Evolutionary conservation across 1,284 basidiomycete genomes (phyloP), one percentile per base, ranked within the genome.

Genomic region (Ganoderma multipileum): DNA sequence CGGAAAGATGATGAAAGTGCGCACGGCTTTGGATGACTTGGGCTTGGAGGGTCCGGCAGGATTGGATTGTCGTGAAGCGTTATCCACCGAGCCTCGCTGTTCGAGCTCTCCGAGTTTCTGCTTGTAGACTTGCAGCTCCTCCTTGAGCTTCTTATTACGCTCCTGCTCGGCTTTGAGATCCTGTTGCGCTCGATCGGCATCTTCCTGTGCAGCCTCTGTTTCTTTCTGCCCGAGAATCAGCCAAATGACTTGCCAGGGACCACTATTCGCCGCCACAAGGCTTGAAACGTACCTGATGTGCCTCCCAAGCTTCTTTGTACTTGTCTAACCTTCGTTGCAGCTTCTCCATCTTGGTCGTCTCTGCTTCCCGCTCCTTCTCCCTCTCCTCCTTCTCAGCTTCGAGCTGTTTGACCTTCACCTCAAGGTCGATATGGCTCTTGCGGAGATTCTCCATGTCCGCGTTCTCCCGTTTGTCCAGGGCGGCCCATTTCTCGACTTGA

Each of bases 401-500:
- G 5, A 89, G 77, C 52, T 87, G 84, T 64, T 82, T 81, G 16
- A 88, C 80, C 66, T 87, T 80, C 2, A 86, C 79, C 68, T 93
- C 89, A 16, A 92, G 80, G 47, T 88, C 85, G 16, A 85, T 80
- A 20, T 85, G 85, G 64, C 83, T 81, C 75, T 88, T 89, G 57
- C 89, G 84, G 68, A 85, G 78, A 3, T 80, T 77, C 65, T 89
- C 91, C 11, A 84, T 81, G 60, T 91, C 88, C 14, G 82, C 84
- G 20, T 84, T 88, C 63, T 88, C 90, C 65, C 87, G 88, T 36
- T 81, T 88, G 74, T 93, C 92, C 16, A 92, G 77, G 33, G 79
- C 84, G 73, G 90, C 83, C 90, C 90, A 92, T 73, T 90, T 87
- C 61, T 87, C 85, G 14, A 93, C 79, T 74, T 93, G 91, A 4